These are phyloP conservation scores for Mollisia scopiformis DNA, from an alignment of 2,329 filamentous ascomycete genomes.

Conservation along the genomic window DNA sequence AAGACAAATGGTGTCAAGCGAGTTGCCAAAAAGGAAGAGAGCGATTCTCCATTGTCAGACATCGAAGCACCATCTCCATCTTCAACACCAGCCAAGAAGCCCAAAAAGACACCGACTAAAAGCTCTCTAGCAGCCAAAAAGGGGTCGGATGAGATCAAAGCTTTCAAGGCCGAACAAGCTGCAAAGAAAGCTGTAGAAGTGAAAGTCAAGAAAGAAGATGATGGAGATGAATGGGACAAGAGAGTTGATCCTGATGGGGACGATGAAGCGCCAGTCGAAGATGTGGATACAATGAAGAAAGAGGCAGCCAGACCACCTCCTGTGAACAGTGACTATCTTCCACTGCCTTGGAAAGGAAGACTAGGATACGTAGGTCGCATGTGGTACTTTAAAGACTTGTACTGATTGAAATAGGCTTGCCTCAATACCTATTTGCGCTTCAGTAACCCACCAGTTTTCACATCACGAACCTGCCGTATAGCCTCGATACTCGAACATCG, in stretches of 20 bases:
- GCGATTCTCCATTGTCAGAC: conserved; percentile 27
- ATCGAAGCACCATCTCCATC: conserved; percentile 3
- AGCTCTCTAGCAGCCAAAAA: conserved; percentile 37
- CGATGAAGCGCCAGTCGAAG: conserved; percentile 29
- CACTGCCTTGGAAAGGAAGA: conserved; percentile 87
- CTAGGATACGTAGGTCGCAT: conserved; percentile 74
- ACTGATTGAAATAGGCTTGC: conserved; percentile 65
- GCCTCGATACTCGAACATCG: conserved; percentile 88
- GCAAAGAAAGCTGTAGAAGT: conserved; percentile 30
- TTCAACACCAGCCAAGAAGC: conserved; percentile 27
- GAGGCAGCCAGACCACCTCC: conserved; percentile 59
- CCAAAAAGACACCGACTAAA: conserved; percentile 33
- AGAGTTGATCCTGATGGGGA: conserved; percentile 34
- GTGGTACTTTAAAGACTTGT: not conserved
- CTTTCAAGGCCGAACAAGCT: conserved; percentile 35
- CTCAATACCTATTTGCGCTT: conserved; percentile 88
- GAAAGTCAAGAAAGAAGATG: conserved; percentile 32
- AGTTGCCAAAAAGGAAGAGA: conserved; percentile 20
- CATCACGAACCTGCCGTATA: conserved; percentile 88
- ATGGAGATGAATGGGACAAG: conserved; percentile 31
- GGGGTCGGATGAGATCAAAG: conserved; percentile 36
- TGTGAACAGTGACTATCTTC: conserved; percentile 81
- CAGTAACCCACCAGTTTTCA: conserved; percentile 83
- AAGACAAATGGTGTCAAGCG: conserved; percentile 16
- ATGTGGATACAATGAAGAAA: conserved; percentile 32